Evolutionary conservation across 169 alveolate genomes (phyloP), one percentile per base, ranked within the genome.

Genomic region (Cryptosporidium bovis): DNA sequence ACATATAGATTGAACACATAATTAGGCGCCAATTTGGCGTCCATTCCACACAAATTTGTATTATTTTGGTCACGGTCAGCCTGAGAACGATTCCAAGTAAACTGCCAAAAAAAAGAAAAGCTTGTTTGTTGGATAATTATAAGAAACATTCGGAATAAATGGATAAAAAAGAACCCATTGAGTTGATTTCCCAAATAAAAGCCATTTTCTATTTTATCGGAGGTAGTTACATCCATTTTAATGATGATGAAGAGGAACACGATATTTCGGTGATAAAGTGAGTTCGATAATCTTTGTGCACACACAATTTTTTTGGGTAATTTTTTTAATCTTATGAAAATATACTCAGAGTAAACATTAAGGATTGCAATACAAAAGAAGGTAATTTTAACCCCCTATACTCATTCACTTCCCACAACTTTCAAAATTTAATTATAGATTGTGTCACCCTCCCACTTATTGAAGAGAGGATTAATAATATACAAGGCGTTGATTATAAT

Each of bases 31-130:
- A 69, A 51, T 69, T 53, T 69, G 83, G 83, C 83, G 83, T 69
- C 83, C 83, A 69, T 69, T 69, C 83, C 83, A 69, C 83, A 69
- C 83, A 69, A 53, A 69, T 69, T 69, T 69, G 83, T 69, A 40
- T 40, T 40, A 40, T 69, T 20, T 53, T 68, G 65, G 83, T 69
- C 67, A 51, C 66, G 36, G 83, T 69, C 68, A 69, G 53, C 51
- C 53, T 67, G 44, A 29, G 64, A 69, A 20, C 36, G 24, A 34
- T 29, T 69, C 15, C 27, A 53, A 31, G 46, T 33, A 1, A 53
- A 50, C 31, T 2, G 40, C 51, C 5, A 69, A 33, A 7, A 69
- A 60, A 56, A 51, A 69, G 1, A 24, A 24, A 24, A 24, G 27
- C 1, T 53, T 13, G 2, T 16, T n/a, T 53, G 8, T n/a, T n/a